These are phyloP conservation scores for Kazachstania sp. DNA, from an alignment of 1,139 yeast genomes.

Conservation along the genomic window DNA sequence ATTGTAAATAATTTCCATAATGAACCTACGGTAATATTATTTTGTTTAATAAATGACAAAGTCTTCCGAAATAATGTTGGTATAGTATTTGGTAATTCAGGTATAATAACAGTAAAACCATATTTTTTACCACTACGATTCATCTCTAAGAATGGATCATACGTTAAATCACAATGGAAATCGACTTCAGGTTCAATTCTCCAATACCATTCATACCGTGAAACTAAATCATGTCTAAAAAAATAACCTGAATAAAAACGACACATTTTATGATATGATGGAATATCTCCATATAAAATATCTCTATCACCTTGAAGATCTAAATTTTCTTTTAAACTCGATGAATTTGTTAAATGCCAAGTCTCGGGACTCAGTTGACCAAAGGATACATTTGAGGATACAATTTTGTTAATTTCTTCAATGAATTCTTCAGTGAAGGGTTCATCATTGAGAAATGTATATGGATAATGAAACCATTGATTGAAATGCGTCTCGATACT, in stretches of 20 bases:
- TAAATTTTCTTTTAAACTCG: slow-evolving; percentile 40
- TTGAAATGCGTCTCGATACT: slow-evolving; percentile 80
- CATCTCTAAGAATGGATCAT: slow-evolving; percentile 87
- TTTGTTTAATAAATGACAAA: slow-evolving; percentile 45
- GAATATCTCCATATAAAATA: slow-evolving; percentile 71
- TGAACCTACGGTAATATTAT: slow-evolving; percentile 42
- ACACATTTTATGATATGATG: slow-evolving; percentile 63
- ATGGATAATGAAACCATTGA: slow-evolving; percentile 85
- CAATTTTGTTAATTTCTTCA: slow-evolving; percentile 38
- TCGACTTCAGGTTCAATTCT: slow-evolving; percentile 87
- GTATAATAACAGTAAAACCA: slow-evolving; percentile 72
- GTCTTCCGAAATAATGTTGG: slow-evolving; percentile 75
- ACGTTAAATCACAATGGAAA: slow-evolving; percentile 80
- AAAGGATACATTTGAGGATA: slow-evolving; percentile 41
- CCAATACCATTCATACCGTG: slow-evolving; percentile 81
- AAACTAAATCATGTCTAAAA: slow-evolving; percentile 62
- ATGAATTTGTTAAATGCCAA: slow-evolving; percentile 17
- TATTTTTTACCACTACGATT: slow-evolving; percentile 57
- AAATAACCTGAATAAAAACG: slow-evolving; percentile 73
- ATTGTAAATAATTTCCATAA: slow-evolving; percentile 51
- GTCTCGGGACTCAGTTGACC: slow-evolving; percentile 4
- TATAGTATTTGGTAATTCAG: slow-evolving; percentile 68
- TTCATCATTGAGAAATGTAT: slow-evolving; percentile 76
- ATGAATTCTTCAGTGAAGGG: slow-evolving; percentile 61
- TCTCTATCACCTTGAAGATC: slow-evolving; percentile 71